Evolutionary conservation across 164 flowering plant species (phyloP).

Genomic region (Dillenia turbinata): DNA sequence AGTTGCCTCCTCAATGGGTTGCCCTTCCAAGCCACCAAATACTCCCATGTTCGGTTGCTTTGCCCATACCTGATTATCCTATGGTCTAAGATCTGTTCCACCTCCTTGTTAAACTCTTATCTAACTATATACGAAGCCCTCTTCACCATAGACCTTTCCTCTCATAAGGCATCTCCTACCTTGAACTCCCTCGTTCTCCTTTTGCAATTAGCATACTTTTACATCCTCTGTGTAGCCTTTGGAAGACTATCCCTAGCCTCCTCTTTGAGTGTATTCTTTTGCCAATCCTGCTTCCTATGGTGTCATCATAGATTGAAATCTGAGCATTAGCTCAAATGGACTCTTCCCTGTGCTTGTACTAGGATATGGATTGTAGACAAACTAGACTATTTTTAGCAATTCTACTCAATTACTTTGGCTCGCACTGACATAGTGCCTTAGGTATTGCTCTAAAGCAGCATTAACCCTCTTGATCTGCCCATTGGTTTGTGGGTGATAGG

Average conservation of each 20-base stretch:
- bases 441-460: constrained; percentile 1
- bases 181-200: neutral
- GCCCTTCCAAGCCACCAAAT: too few species aligned
- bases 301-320: neutral
- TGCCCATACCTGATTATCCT: too few species aligned
- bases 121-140: too few species aligned
- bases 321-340: constrained; percentile 7
- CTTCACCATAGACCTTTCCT: too few species aligned
- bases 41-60: too few species aligned
- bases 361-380: constrained; percentile 3
- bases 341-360: constrained; percentile 3
- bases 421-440: constrained; percentile 1
- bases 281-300: neutral
- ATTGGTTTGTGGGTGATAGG: constrained; percentile 4
- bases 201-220: constrained; percentile 3
- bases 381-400: neutral
- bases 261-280: neutral
- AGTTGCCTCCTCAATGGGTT: too few species aligned
- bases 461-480: constrained; percentile 3
- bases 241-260: neutral
- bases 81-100: too few species aligned
- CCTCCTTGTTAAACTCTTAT: too few species aligned
- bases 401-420: neutral
- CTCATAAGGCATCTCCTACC: neutral
- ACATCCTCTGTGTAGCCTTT: constrained; percentile 1